Percentiles rank a stretch among this genome's conserved stretches.
These are phyloP conservation scores for Patellaria atrata DNA, from an alignment of 495 filamentous ascomycete species.

Conservation along the genomic window DNA sequence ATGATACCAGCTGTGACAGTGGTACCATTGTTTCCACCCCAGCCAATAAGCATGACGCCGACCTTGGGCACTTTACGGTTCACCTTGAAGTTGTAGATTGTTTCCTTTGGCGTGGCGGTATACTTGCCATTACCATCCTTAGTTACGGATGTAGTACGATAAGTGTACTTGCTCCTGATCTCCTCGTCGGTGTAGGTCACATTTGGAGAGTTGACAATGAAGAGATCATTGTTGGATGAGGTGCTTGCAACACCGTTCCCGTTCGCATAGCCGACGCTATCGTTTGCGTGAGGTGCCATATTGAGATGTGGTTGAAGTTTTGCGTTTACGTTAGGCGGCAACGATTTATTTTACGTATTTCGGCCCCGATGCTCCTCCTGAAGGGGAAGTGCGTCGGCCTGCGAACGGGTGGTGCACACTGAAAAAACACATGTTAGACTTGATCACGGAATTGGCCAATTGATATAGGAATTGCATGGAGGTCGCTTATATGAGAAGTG, in stretches of 20 bases:
- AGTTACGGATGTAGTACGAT: constrained; percentile 78
- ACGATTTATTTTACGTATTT: constrained; percentile 44
- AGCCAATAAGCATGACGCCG: constrained; percentile 94
- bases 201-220: constrained; percentile 82
- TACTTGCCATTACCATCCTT: constrained; percentile 59
- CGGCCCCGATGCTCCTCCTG: constrained; percentile 76
- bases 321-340: constrained; percentile 23
- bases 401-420: constrained; percentile 93
- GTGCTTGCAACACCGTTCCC: constrained; percentile 43
- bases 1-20: constrained; percentile 96
- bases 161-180: constrained; percentile 91
- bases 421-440: constrained; percentile 5
- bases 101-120: constrained; percentile 76
- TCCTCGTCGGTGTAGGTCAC: constrained; percentile 76
- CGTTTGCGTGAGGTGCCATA: constrained; percentile 93
- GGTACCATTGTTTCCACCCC: constrained; percentile 96
- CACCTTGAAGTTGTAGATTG: constrained; percentile 92
- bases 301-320: constrained; percentile 19
- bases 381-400: constrained; percentile 83
- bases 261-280: constrained; percentile 55
- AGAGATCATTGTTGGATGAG: constrained; percentile 40
- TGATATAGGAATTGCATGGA: constrained; percentile 5
- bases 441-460: no score
- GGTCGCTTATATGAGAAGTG: background rate
- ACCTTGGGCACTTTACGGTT: constrained; percentile 86